Evolutionary conservation across 73 alveolate species (phyloP).

Genomic region (Tetrahymena malaccensis): DNA sequence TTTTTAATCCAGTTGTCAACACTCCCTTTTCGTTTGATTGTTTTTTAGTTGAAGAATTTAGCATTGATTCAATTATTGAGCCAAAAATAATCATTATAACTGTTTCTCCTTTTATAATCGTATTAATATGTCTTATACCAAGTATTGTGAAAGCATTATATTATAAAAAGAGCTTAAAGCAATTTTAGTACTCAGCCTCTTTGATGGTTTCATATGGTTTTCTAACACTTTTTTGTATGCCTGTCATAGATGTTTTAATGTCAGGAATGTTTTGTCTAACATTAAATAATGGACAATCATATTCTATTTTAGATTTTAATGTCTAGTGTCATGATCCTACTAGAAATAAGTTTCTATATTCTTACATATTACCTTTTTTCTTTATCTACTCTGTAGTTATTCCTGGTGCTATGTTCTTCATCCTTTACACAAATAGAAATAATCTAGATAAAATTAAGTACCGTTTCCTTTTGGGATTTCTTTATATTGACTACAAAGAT

Average conservation of each 20-base stretch:
- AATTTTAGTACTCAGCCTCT: not conserved
- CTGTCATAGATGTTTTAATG: not conserved
- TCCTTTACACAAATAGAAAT: not conserved
- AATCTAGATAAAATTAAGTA: not conserved
- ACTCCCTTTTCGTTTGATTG: not conserved
- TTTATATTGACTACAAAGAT: not conserved
- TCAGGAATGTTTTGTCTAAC: not conserved
- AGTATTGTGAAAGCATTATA: not conserved
- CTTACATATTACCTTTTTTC: not conserved
- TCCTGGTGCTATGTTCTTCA: not conserved
- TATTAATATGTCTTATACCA: not conserved
- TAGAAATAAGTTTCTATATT: not conserved
- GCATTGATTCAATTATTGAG: not conserved
- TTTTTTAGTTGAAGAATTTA: not conserved
- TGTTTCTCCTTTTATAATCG: not conserved
- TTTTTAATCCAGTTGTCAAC: not conserved
- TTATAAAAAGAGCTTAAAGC: not conserved
- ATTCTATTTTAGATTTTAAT: not conserved
- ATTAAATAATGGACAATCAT: not conserved
- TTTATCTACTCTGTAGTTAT: not conserved
- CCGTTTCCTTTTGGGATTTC: not conserved
- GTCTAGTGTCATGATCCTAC: not conserved
- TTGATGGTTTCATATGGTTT: not conserved
- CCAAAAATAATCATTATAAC: not conserved
- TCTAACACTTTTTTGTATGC: not conserved